Percentiles rank a stretch among this genome's conserved stretches.
Evolutionary conservation across 1,139 yeast genomes (phyloP).

Genomic region (Scheffersomyces quercinus): DNA sequence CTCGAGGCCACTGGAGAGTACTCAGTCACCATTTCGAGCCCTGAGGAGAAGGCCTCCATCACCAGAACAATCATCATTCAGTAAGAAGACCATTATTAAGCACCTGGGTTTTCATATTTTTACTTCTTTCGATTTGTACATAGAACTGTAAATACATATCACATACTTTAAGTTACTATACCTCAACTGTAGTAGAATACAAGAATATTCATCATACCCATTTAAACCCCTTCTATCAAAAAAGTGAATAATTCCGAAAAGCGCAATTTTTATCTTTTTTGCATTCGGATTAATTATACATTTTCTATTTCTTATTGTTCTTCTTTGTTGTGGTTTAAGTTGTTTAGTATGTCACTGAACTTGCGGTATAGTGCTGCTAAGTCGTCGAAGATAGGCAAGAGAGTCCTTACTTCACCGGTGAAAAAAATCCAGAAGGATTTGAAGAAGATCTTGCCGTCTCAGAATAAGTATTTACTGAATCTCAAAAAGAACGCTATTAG

Average conservation of each 20-base stretch:
- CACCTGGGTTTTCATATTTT: too few relatives aligned
- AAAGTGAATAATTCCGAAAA: too few relatives aligned
- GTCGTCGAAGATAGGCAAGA: constrained; percentile 35
- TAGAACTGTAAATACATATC: too few relatives aligned
- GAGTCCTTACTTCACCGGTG: constrained; percentile 16
- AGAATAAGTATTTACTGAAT: constrained; percentile 23
- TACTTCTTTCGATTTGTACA: too few relatives aligned
- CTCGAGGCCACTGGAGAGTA: constrained; percentile 32
- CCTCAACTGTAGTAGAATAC: too few relatives aligned
- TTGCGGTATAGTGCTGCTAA: constrained; percentile 44
- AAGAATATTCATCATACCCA: too few relatives aligned
- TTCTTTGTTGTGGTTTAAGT: not conserved
- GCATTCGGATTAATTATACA: too few relatives aligned
- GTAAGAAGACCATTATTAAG: too few relatives aligned
- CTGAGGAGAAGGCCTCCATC: constrained; percentile 22
- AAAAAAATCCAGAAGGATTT: constrained; percentile 18
- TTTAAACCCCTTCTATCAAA: too few relatives aligned
- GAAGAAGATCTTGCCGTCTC: constrained; percentile 29
- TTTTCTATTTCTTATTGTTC: not conserved
- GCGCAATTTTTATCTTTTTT: too few relatives aligned
- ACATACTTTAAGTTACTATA: too few relatives aligned
- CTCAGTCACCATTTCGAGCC: constrained; percentile 27
- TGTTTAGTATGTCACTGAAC: constrained; percentile 20
- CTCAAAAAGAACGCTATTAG: constrained; percentile 8
- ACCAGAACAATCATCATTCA: constrained; percentile 12